phyloP scores from a whole-genome alignment of 805 yeast species.

The Kluyveromyces aestuarii region DNA sequence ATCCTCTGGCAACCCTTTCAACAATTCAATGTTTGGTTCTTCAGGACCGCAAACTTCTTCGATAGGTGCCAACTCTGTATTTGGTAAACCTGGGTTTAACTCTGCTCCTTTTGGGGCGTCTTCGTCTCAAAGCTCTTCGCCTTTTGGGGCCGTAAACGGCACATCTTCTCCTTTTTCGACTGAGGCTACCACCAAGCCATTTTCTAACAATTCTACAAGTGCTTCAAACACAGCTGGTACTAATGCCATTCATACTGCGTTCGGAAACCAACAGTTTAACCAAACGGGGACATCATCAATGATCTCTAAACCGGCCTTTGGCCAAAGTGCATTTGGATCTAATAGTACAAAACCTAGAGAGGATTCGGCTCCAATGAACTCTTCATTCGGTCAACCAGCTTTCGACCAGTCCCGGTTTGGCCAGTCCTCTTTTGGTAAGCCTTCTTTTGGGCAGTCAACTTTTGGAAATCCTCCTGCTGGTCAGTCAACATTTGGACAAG shows the following conservation, averaged over 20 bases:
- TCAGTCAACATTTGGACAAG: constrained; percentile 14
- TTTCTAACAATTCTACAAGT: constrained; percentile 10
- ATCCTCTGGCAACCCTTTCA: constrained; percentile 7
- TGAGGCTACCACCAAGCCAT: constrained; percentile 12
- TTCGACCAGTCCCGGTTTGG: constrained; percentile 13
- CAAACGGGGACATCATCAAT: neutral
- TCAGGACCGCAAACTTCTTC: neutral
- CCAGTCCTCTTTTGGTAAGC: constrained; percentile 8
- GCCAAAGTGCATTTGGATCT: constrained; percentile 17
- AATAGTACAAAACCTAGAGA: neutral
- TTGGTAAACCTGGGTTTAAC: constrained; percentile 14
- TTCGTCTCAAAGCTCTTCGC: neutral
- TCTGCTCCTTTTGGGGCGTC: neutral
- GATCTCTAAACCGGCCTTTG: neutral
- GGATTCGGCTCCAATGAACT: neutral
- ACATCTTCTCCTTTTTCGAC: constrained; percentile 1
- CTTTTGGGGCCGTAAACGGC: neutral
- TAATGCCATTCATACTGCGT: neutral
- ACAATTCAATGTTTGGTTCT: constrained; percentile 6
- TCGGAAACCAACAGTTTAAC: neutral
- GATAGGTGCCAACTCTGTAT: constrained; percentile 4
- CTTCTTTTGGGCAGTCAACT: constrained; percentile 7
- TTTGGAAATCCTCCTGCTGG: constrained; percentile 16
- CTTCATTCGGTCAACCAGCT: constrained; percentile 18
- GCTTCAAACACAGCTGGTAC: neutral